Evolutionary conservation across 805 yeast genomes (phyloP).

Genomic region (Candida khao-thaluensis): DNA sequence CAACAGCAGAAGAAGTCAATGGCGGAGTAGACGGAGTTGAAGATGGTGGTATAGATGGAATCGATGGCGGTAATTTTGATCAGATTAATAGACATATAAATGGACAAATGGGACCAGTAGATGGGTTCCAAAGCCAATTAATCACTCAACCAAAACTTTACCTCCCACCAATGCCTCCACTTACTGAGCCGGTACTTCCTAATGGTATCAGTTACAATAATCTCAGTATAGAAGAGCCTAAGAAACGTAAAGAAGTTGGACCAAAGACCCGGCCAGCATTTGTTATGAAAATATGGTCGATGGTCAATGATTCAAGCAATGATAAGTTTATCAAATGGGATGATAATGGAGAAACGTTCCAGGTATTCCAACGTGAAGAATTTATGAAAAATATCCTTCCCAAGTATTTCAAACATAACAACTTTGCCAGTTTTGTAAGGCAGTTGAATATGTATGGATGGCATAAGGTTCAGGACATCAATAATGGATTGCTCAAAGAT

Average conservation of each 20-base stretch:
- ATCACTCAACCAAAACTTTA: slow-evolving; percentile 14
- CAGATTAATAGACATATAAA: too few relatives aligned
- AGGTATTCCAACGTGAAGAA: slow-evolving; percentile 77
- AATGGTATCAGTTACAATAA: slow-evolving; percentile 14
- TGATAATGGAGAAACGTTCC: slow-evolving; percentile 80
- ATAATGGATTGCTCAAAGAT: slow-evolving; percentile 60
- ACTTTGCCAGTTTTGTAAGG: slow-evolving; percentile 92
- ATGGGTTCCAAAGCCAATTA: slow-evolving; percentile 8
- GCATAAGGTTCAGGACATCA: slow-evolving; percentile 96
- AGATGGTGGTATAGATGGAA: neutral
- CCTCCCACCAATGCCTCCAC: slow-evolving; percentile 29
- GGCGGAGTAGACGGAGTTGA: neutral
- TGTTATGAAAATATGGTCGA: slow-evolving; percentile 90
- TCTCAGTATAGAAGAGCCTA: slow-evolving; percentile 10
- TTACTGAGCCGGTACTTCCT: slow-evolving; percentile 31
- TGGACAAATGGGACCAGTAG: neutral
- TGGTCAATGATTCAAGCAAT: slow-evolving; percentile 84
- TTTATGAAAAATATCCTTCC: slow-evolving; percentile 86
- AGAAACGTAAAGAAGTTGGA: slow-evolving; percentile 32
- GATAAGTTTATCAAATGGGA: slow-evolving; percentile 77
- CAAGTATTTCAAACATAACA: slow-evolving; percentile 89
- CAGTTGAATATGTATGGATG: slow-evolving; percentile 98
- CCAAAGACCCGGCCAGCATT: slow-evolving; percentile 81
- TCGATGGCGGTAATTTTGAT: neutral
- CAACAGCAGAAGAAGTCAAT: too few relatives aligned